Evolutionary conservation across 1,139 yeast species (phyloP), one percentile per base, ranked within the genome.

Genomic region (Debaryomycetaceae sp.): DNA sequence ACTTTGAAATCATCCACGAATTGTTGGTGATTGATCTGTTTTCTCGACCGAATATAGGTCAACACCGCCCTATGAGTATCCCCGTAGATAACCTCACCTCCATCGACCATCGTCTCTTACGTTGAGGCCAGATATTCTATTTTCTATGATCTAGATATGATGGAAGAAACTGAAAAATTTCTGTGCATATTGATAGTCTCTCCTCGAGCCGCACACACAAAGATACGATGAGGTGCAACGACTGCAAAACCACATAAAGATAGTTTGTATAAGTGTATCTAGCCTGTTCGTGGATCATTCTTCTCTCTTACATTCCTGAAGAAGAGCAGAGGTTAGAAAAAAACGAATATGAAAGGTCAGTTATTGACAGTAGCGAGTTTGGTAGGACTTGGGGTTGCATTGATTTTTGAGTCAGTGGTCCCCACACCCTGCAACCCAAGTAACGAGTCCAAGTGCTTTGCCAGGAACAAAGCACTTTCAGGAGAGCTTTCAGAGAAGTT

Each of bases 61-160:
- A 80, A 60, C 1, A 78, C 50, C 0, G 75, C 66, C 23, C 73
- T 61, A 48, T 77, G 80, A 1, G 67, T 51, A 36, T 73, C 76
- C 13, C 43, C 38, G 35, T 43, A 43, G 20, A 39, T 13, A 6
- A 11, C 34, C 8, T 6, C 30, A 13, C 36, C 41, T 23, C 34
- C 35, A 27, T 14, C 20, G 6, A 24, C 20, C 41, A 43, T 35
- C 14, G 6, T 40, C 8, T 27, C 31, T 27, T 27, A 2, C 31
- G 11, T 27, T 27, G 11, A 17, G 20, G 20, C 20, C 20, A 4
- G 4, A 17, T 2, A 17, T 17, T 17, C 20, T 17, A 17, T 17
- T 4, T 17, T 17, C 20, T 17, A 17, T 17, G 20, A 17, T 17
- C 20, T 17, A 17, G 20, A 17, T 17, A 11, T 27, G 31, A 27